Percentiles rank a stretch among this genome's conserved stretches.
Conservation (phyloP, 176 grass and related monocot genomes). For the Aechmea fasciata region DNA sequence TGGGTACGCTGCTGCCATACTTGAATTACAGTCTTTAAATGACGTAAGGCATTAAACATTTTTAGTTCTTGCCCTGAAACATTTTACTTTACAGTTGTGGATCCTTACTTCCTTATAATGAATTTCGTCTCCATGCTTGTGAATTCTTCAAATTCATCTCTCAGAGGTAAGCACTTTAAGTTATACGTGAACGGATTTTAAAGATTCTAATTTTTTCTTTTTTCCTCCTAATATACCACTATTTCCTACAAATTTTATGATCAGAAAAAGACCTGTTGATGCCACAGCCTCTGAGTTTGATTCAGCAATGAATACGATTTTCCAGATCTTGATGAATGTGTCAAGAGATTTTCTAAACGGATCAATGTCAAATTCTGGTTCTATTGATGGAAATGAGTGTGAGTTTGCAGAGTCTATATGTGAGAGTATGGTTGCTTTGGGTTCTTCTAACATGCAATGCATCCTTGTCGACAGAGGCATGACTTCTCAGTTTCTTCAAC, state of each 20-base stretch:
- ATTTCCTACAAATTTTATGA: conserved; percentile 5
- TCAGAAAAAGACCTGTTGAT: conserved; percentile 84
- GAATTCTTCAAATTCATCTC: conserved; percentile 93
- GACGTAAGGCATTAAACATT: background rate
- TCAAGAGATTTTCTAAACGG: conserved; percentile 73
- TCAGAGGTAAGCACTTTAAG: conserved; percentile 54
- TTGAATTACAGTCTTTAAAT: conserved; percentile 2
- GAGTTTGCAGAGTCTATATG: conserved; percentile 76
- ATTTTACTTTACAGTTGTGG: conserved; percentile 56
- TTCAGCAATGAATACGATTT: conserved; percentile 69
- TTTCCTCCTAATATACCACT: background rate
- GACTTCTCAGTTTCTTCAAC: conserved; percentile 75
- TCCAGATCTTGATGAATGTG: conserved; percentile 84
- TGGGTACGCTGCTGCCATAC: conserved; percentile 31
- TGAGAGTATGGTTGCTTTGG: conserved; percentile 87
- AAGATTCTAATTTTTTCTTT: background rate
- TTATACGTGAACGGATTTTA: background rate
- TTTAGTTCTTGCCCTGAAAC: background rate
- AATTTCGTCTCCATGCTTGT: conserved; percentile 89
- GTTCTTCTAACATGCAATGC: conserved; percentile 96
- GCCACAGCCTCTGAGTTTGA: conserved; percentile 65
- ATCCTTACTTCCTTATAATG: conserved; percentile 65
- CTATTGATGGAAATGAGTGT: conserved; percentile 75
- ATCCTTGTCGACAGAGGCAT: conserved; percentile 60
- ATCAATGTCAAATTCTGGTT: conserved; percentile 44